phyloP scores from a whole-genome alignment of 1,139 yeast species.

The Pichia sp. region DNA sequence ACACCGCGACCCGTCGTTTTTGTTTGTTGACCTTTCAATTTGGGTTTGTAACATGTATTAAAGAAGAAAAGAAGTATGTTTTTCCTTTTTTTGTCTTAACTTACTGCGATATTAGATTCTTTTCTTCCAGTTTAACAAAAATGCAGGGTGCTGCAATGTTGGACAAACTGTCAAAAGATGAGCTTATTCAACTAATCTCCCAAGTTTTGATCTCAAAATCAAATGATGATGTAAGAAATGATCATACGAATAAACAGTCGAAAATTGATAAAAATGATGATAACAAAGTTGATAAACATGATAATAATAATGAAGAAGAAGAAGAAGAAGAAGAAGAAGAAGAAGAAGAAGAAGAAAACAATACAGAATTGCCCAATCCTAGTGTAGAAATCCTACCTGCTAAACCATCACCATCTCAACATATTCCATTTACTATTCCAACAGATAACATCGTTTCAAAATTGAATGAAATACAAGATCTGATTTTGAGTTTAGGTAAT shows the following conservation, averaged over 20 bases:
- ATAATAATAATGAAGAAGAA: neutral
- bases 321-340: neutral
- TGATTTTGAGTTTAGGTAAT: slow-evolving; percentile 9
- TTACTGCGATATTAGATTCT: neutral
- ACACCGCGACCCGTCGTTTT: slow-evolving; percentile 9
- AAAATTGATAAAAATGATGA: neutral
- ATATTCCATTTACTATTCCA: slow-evolving; percentile 8
- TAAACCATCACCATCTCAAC: neutral
- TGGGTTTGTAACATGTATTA: neutral
- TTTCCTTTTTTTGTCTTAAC: neutral
- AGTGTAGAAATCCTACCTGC: neutral
- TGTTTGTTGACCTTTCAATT: neutral
- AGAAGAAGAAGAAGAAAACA: too few relatives aligned
- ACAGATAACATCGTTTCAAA: slow-evolving; percentile 4
- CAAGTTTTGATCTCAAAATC: slow-evolving; percentile 6
- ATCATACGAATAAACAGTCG: neutral
- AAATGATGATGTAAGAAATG: neutral
- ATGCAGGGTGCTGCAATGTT: neutral
- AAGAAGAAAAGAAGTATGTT: too few relatives aligned
- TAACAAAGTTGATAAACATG: too few relatives aligned
- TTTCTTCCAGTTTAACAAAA: neutral
- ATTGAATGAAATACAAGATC: slow-evolving; percentile 9
- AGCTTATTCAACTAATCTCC: slow-evolving; percentile 4
- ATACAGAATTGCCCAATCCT: neutral
- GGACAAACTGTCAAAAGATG: slow-evolving; percentile 4